Conservation (phyloP, 306 rosid species). For the Lathyrus oleraceus region DNA sequence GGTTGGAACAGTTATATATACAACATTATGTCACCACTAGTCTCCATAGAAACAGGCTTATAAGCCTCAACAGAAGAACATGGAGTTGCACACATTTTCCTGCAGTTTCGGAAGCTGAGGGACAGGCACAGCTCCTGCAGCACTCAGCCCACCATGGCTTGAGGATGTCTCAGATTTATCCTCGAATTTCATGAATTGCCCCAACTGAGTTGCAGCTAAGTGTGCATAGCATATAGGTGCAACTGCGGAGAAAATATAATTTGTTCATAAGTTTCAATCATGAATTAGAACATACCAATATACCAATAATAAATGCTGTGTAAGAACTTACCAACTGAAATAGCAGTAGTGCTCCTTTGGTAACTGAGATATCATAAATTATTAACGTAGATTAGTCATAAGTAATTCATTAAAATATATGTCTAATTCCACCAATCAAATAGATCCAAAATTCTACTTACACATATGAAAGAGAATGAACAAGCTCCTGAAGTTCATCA, state of each 20-base stretch:
- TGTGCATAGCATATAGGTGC: conserved; percentile 94
- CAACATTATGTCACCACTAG: background rate
- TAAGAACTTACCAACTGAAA: conserved; percentile 72
- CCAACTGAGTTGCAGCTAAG: conserved; percentile 81
- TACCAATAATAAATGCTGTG: background rate
- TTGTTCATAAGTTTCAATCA: background rate
- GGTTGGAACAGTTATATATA: conserved; percentile 21
- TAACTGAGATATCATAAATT: conserved; percentile 54
- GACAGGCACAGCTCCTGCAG: conserved; percentile 71
- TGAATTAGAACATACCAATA: background rate
- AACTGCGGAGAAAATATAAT: conserved; percentile 46
- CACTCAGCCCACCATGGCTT: conserved; percentile 69
- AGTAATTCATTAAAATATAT: background rate
- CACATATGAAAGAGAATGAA: conserved; percentile 97
- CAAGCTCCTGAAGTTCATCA: conserved; percentile 89
- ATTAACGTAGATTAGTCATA: background rate
- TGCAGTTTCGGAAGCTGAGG: conserved; percentile 78
- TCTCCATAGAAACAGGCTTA: conserved; percentile 1
- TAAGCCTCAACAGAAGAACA: conserved; percentile 75
- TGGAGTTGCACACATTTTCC: conserved; percentile 66
- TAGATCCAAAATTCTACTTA: conserved; percentile 49
- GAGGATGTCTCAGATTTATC: conserved; percentile 81
- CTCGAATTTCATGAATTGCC: conserved; percentile 79
- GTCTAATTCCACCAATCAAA: conserved; percentile 4
- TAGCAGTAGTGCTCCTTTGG: conserved; percentile 94